A percentile compares a stretch with the other conserved stretches of the same genome.
These are phyloP conservation scores for Kodamaea leandrae DNA, from an alignment of 805 yeast genomes.

Conservation along the genomic window DNA sequence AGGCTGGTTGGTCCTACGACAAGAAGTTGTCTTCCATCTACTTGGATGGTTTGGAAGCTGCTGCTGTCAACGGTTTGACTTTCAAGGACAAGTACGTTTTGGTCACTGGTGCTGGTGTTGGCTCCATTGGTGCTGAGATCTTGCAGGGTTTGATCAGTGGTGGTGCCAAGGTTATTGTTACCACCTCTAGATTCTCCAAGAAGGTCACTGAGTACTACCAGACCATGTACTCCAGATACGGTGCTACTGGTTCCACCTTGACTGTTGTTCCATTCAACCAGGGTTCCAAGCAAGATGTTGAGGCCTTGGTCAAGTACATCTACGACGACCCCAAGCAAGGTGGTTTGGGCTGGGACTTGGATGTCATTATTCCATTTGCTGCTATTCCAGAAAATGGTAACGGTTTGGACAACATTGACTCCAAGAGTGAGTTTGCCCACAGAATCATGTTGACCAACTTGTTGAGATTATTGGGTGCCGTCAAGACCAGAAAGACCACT, in stretches of 20 bases:
- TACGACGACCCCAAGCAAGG: slow-evolving; percentile 80
- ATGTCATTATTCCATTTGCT: slow-evolving; percentile 94
- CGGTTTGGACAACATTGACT: slow-evolving; percentile 88
- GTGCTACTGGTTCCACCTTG: slow-evolving; percentile 88
- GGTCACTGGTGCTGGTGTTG: slow-evolving; percentile 98
- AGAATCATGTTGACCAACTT: slow-evolving; percentile 97
- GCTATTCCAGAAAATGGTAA: slow-evolving; percentile 99
- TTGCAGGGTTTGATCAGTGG: slow-evolving; percentile 93
- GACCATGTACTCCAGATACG: slow-evolving; percentile 85
- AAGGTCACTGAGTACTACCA: slow-evolving; percentile 95
- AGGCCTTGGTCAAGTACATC: slow-evolving; percentile 78
- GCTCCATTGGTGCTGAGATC: slow-evolving; percentile 97
- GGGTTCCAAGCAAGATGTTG: slow-evolving; percentile 93
- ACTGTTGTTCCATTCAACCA: slow-evolving; percentile 98
- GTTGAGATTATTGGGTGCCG: slow-evolving; percentile 86
- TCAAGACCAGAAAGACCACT: slow-evolving; percentile 77
- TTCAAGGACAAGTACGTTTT: slow-evolving; percentile 86
- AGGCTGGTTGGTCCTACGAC: slow-evolving; percentile 84
- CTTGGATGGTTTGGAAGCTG: slow-evolving; percentile 87
- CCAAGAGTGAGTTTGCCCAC: slow-evolving; percentile 96
- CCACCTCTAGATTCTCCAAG: slow-evolving; percentile 94
- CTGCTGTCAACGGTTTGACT: slow-evolving; percentile 91
- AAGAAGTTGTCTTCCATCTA: slow-evolving; percentile 70
- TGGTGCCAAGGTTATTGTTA: slow-evolving; percentile 96
- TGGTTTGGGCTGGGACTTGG: slow-evolving; percentile 97